Evolutionary conservation across 2,329 filamentous ascomycete genomes (phyloP).

Genomic region (Talaromyces sp.): DNA sequence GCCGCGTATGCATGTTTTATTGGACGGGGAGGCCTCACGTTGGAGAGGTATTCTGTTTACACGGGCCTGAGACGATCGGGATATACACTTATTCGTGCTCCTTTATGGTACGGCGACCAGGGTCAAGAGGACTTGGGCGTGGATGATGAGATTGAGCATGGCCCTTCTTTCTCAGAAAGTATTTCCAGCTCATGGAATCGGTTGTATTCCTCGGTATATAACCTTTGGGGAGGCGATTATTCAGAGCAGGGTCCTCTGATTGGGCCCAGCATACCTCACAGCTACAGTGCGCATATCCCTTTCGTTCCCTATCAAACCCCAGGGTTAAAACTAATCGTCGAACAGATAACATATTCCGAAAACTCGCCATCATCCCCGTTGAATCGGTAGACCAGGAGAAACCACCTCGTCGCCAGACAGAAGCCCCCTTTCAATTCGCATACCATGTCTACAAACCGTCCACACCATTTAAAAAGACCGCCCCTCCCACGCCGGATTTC

Average conservation of each 20-base stretch:
- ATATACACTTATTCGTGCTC: conserved; percentile 73
- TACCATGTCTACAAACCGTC: conserved; percentile 79
- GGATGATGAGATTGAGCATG: conserved; percentile 13
- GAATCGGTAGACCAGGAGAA: conserved; percentile 53
- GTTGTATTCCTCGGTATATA: conserved; percentile 7
- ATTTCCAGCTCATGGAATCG: conserved; percentile 21
- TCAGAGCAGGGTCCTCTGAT: conserved; percentile 45
- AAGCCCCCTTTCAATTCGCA: conserved; percentile 63
- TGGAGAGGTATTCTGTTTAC: conserved; percentile 87
- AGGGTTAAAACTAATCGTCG: neutral
- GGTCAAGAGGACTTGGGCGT: conserved; percentile 25
- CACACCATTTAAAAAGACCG: conserved; percentile 70
- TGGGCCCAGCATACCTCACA: conserved; percentile 50
- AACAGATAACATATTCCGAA: conserved; percentile 67
- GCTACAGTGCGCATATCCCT: conserved; percentile 38
- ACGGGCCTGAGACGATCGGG: conserved; percentile 75
- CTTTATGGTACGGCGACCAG: conserved; percentile 36
- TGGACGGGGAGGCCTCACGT: conserved; percentile 57
- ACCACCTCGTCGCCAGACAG: conserved; percentile 20
- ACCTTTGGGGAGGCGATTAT: neutral
- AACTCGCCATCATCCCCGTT: conserved; percentile 67
- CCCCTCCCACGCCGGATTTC: conserved; percentile 74
- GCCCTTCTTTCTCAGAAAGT: conserved; percentile 13
- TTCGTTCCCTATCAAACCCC: neutral
- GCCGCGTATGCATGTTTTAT: conserved; percentile 83